Percentiles rank a stretch among this genome's conserved stretches.
Conservation (phyloP, 1,284 basidiomycete genomes). For the Sanghuangporus weigelae region DNA sequence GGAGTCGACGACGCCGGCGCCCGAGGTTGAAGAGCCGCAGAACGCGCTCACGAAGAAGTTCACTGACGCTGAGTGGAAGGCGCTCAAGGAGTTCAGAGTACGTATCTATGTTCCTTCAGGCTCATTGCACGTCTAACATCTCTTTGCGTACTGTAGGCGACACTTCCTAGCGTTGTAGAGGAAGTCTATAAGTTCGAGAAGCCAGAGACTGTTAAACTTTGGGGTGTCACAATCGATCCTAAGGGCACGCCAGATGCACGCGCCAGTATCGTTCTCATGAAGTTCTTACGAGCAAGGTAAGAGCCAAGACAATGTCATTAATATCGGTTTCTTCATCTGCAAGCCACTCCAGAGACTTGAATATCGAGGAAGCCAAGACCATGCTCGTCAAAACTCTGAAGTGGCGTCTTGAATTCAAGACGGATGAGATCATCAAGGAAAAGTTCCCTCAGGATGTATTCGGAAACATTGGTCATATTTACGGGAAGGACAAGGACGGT, state of each 20-base stretch:
- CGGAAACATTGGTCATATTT: conserved; percentile 56
- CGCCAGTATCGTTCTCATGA: conserved; percentile 69
- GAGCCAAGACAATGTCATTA: conserved; percentile 15
- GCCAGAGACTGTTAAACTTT: conserved; percentile 50
- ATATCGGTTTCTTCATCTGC: not conserved
- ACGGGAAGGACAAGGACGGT: conserved; percentile 61
- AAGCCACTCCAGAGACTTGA: conserved; percentile 42
- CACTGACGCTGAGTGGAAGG: conserved; percentile 61
- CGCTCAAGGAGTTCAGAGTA: conserved; percentile 63
- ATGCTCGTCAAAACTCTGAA: conserved; percentile 67
- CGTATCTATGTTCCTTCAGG: conserved; percentile 24
- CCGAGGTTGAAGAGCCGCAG: conserved; percentile 46
- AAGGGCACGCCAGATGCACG: conserved; percentile 46
- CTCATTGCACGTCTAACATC: not conserved
- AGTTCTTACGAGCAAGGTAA: conserved; percentile 71
- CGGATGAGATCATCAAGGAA: conserved; percentile 56
- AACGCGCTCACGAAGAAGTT: conserved; percentile 64
- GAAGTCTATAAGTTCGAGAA: conserved; percentile 36
- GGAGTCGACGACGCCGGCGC: not conserved
- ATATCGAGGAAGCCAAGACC: conserved; percentile 45
- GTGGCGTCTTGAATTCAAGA: conserved; percentile 68
- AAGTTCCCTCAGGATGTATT: conserved; percentile 62
- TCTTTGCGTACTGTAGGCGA: not conserved
- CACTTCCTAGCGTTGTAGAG: conserved; percentile 11
- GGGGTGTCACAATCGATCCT: conserved; percentile 66